phyloP scores from a whole-genome alignment of 2,329 filamentous ascomycete genomes.

The Berkeleyomyces rouxiae region DNA sequence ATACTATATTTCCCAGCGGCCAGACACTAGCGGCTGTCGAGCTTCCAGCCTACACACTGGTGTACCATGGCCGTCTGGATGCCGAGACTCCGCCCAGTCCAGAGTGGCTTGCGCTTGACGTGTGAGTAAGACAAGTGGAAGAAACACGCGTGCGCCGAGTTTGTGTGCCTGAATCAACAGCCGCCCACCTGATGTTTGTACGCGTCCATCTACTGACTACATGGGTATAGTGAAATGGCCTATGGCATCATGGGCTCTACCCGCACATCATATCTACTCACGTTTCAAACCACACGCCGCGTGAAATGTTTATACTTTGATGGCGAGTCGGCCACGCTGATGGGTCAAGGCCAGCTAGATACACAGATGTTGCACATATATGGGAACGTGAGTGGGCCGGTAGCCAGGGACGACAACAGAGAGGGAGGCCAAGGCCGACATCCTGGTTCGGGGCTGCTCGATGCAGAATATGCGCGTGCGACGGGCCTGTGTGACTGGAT shows the following conservation, averaged over 20 bases:
- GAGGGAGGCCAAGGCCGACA: not conserved
- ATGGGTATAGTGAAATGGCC: constrained; percentile 28
- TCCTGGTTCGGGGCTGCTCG: constrained; percentile 20
- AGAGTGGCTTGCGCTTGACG: constrained; percentile 36
- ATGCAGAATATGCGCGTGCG: constrained; percentile 31
- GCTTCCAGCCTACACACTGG: constrained; percentile 28
- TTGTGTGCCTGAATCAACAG: too few species aligned
- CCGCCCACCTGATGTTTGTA: not conserved
- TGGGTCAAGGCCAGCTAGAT: constrained; percentile 29
- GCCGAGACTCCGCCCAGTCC: constrained; percentile 27
- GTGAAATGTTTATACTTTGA: constrained; percentile 33
- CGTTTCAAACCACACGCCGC: constrained; percentile 29
- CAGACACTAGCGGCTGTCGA: constrained; percentile 30
- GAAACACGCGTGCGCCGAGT: not conserved
- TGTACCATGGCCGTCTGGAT: constrained; percentile 33
- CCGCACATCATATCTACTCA: constrained; percentile 29
- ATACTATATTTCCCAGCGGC: constrained; percentile 34
- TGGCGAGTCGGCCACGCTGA: constrained; percentile 31
- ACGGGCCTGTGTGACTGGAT: constrained; percentile 31
- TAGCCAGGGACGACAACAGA: constrained; percentile 8
- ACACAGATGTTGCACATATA: constrained; percentile 34
- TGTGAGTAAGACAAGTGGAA: constrained; percentile 18
- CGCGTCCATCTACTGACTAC: not conserved
- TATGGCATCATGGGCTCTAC: constrained; percentile 34
- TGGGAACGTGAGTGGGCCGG: constrained; percentile 27